Evolutionary conservation across 441 rosid genomes (phyloP).

Genomic region (Macaranga tanarius): DNA sequence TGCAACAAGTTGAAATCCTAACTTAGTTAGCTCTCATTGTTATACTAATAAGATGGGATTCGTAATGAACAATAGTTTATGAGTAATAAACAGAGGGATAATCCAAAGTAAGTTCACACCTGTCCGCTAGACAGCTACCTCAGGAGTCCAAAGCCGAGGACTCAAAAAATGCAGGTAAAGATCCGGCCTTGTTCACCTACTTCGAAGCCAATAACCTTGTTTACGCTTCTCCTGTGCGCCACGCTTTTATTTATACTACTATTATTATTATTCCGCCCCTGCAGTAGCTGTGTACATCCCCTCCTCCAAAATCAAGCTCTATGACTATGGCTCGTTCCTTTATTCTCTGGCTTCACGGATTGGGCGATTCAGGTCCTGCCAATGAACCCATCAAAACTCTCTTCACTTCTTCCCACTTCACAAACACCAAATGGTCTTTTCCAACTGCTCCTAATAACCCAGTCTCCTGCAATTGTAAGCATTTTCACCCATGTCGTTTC

Average conservation of each 20-base stretch:
- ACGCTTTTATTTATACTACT: constrained; percentile 30
- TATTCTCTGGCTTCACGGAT: constrained; percentile 82
- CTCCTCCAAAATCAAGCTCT: constrained; percentile 22
- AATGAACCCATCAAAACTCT: constrained; percentile 75
- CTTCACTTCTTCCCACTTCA: constrained; percentile 61
- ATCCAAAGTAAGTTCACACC: constrained; percentile 4
- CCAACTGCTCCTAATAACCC: constrained; percentile 77
- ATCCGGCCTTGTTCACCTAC: no score
- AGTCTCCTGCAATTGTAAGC: constrained; percentile 76
- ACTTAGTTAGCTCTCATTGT: no score
- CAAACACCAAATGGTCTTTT: constrained; percentile 64
- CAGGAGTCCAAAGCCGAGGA: background rate
- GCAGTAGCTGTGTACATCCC: constrained; percentile 21
- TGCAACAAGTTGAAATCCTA: no score
- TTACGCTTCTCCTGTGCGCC: constrained; percentile 19
- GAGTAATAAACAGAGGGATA: background rate
- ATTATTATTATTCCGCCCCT: constrained; percentile 30
- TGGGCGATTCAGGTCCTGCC: constrained; percentile 89
- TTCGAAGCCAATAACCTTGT: constrained; percentile 34
- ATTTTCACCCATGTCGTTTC: background rate
- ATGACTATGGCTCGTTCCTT: constrained; percentile 62
- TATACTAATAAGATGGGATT: no score
- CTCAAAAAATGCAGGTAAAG: constrained; percentile 26
- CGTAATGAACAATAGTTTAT: no score
- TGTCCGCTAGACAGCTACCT: background rate